These are phyloP conservation scores for Clavispora asparagi DNA, from an alignment of 805 yeast genomes.

Conservation along the genomic window DNA sequence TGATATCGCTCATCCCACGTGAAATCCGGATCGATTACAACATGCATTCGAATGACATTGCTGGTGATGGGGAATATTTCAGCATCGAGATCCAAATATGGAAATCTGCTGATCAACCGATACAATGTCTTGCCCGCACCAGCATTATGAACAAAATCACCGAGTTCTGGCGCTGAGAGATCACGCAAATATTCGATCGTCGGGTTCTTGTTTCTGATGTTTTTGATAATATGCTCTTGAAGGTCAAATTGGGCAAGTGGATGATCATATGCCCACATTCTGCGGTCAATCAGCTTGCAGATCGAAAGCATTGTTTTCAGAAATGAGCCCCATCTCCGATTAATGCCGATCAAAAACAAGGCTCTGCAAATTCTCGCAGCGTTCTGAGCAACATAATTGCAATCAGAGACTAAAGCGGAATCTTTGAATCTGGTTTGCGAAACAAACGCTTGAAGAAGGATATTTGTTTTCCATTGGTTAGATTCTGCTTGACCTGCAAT, in stretches of 20 bases:
- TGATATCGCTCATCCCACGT: constrained; percentile 79
- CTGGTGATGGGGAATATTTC: constrained; percentile 86
- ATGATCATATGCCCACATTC: constrained; percentile 87
- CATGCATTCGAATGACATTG: constrained; percentile 78
- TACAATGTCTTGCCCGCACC: constrained; percentile 65
- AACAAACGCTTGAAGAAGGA: constrained; percentile 81
- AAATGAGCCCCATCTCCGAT: constrained; percentile 86
- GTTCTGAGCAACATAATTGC: constrained; percentile 92
- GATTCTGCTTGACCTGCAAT: constrained; percentile 72
- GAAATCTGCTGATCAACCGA: constrained; percentile 64
- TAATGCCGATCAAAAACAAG: constrained; percentile 76
- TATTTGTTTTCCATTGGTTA: constrained; percentile 81
- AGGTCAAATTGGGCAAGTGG: constrained; percentile 85
- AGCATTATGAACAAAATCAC: constrained; percentile 82
- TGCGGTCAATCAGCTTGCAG: constrained; percentile 80
- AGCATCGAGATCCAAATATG: constrained; percentile 66
- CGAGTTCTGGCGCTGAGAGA: constrained; percentile 70
- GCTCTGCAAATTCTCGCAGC: constrained; percentile 92
- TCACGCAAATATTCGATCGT: constrained; percentile 70
- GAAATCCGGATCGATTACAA: constrained; percentile 68
- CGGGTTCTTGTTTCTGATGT: constrained; percentile 59
- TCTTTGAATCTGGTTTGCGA: constrained; percentile 70
- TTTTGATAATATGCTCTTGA: constrained; percentile 59
- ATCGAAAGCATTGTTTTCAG: constrained; percentile 69
- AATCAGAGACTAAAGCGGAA: constrained; percentile 79